Evolutionary conservation across 129 eudicot species (phyloP), one percentile per base, ranked within the genome.

Genomic region (Smallanthus sonchifolius): DNA sequence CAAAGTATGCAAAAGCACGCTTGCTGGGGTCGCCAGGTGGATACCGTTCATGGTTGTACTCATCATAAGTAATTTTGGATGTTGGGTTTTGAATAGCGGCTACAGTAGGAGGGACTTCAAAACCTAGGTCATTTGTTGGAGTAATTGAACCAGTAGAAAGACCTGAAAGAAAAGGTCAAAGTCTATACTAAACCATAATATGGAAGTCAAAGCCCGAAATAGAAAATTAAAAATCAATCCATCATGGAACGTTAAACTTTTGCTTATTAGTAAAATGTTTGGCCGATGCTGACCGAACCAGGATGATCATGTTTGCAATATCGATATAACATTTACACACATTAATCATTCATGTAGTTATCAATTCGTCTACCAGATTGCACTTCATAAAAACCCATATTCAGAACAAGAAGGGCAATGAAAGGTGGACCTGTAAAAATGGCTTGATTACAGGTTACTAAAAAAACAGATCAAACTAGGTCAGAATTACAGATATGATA

Each of bases 11-110:
- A 59, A 90, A 90, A 39, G 96, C 96, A 55, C 91, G 86, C 75
- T 90, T 90, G 89, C 91, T 90, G 20, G 96, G 96, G 65, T 90
- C 96, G 11, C 96, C 94, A 13, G 94, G 94, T 7, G 94, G 96
- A 44, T 90, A 90, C 1, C 96, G 91, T 69, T 90, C 96, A 19
- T 90, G 96, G 75, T 90, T 90, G 94, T 77, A 59, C 65, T 87
- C 91, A 48, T 90, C 94, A 20, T 90, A 90, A 10, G 75, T 75
- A 42, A 90, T 90, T 70, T 90, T 90, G 59, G 96, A 81, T 16
- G 84, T 83, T 13, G 96, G 96, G 45, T 90, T 90, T 80, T 85
- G 86, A 15, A 83, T 86, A 40, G 96, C 96, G 9, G 86, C 87
- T 75, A 85, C 85, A 15, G 93, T 90, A 13, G 93, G 76, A 20